Evolutionary conservation across 495 filamentous ascomycete genomes (phyloP).

Genomic region (Penicillium paxilli): DNA sequence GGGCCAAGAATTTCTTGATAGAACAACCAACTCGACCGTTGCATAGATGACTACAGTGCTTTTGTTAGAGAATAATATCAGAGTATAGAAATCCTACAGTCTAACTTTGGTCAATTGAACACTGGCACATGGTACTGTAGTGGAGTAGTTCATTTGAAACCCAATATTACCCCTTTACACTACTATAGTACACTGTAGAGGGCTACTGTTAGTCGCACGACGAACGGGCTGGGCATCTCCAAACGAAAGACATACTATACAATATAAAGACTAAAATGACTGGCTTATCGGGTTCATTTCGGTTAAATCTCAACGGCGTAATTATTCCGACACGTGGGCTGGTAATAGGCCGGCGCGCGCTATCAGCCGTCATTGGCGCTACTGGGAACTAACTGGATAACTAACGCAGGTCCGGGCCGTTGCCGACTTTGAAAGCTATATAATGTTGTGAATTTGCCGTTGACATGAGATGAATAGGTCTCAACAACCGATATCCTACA

Average conservation of each 20-base stretch:
- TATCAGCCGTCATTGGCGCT: conserved; percentile 3
- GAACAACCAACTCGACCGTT: conserved; percentile 3
- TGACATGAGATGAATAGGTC: not conserved
- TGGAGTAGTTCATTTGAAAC: too few species aligned
- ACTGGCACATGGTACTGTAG: too few species aligned
- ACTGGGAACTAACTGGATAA: conserved; percentile 7
- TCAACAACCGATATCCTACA: not conserved
- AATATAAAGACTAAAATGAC: too few species aligned
- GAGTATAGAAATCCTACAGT: not conserved
- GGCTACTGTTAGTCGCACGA: not conserved
- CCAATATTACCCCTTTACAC: too few species aligned
- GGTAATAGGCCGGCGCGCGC: conserved; percentile 9
- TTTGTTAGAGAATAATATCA: too few species aligned
- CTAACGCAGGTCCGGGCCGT: conserved; percentile 3
- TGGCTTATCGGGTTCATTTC: conserved; percentile 12
- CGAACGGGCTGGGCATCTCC: not conserved
- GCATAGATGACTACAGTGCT: conserved; percentile 2
- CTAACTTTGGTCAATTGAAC: too few species aligned
- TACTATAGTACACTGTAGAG: too few species aligned
- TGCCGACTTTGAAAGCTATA: not conserved
- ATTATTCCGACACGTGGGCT: conserved; percentile 13
- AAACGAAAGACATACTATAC: not conserved
- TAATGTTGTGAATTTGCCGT: not conserved
- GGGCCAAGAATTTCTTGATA: conserved; percentile 10
- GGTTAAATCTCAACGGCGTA: conserved; percentile 9